These are phyloP conservation scores for Evansstolkia leycettana DNA, from an alignment of 495 filamentous ascomycete species.

Conservation along the genomic window DNA sequence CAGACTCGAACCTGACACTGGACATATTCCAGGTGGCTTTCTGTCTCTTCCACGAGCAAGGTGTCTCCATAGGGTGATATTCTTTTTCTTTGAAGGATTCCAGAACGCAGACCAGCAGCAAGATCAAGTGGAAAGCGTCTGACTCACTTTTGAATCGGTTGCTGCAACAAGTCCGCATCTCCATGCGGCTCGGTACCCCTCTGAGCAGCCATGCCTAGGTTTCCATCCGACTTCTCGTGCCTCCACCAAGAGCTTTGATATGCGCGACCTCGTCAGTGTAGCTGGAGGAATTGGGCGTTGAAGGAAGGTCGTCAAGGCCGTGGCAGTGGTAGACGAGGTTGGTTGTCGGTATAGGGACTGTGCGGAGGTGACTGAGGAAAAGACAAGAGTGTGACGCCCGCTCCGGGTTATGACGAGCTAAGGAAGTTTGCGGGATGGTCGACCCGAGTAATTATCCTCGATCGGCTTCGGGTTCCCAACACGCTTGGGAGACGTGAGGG, in stretches of 20 bases:
- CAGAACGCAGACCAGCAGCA: too few relatives aligned
- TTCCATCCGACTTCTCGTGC: conserved; percentile 29
- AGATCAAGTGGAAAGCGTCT: conserved; percentile 3
- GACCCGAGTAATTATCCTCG: conserved; percentile 10
- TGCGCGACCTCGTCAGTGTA: too few relatives aligned
- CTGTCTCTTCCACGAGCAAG: not conserved
- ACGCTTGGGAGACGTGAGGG: too few relatives aligned
- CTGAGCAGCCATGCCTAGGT: conserved; percentile 32
- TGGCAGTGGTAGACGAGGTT: not conserved
- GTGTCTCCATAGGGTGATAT: too few relatives aligned
- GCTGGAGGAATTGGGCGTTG: not conserved
- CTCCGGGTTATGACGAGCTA: conserved; percentile 23
- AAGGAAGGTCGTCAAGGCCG: not conserved
- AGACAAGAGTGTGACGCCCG: conserved; percentile 14
- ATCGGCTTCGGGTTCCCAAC: too few relatives aligned
- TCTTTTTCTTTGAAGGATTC: too few relatives aligned
- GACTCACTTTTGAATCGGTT: conserved; percentile 39
- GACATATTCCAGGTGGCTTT: not conserved
- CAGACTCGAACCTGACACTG: too few relatives aligned
- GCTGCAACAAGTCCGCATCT: conserved; percentile 40
- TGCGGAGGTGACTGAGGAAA: not conserved
- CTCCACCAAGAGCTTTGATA: conserved; percentile 4
- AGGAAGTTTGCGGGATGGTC: conserved; percentile 32
- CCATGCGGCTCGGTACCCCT: conserved; percentile 37
- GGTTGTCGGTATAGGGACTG: not conserved